Conservation (phyloP, 345 rosid genomes). For the Citrus reticulata region DNA sequence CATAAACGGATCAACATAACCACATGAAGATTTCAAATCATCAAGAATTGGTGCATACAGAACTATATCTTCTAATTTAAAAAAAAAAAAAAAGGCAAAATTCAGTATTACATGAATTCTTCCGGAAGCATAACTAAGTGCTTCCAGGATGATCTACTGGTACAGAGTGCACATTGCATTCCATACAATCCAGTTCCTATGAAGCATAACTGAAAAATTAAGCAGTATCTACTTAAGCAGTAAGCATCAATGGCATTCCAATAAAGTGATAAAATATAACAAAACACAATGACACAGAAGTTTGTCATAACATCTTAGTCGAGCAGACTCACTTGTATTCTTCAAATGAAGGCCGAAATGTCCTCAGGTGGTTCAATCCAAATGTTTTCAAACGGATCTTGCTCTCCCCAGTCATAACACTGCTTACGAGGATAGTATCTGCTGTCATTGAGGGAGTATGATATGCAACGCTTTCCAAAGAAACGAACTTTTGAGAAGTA, state of each 20-base stretch:
- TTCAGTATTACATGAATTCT: constrained; percentile 3
- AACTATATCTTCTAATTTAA: not conserved
- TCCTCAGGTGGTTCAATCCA: constrained; percentile 64
- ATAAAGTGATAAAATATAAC: not conserved
- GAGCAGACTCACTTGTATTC: constrained; percentile 11
- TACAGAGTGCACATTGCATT: not conserved
- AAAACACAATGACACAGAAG: not conserved
- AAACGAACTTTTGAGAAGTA: constrained; percentile 70
- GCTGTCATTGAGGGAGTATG: constrained; percentile 42
- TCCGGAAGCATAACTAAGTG: not conserved
- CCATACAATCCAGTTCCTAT: not conserved
- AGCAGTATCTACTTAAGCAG: constrained; percentile 8
- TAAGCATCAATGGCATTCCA: constrained; percentile 7
- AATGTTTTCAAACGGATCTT: constrained; percentile 50
- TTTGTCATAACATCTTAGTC: not conserved
- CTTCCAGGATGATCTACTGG: constrained; percentile 3
- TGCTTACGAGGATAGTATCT: constrained; percentile 65
- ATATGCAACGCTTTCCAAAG: constrained; percentile 65
- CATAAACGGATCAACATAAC: not conserved
- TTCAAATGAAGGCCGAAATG: constrained; percentile 31
- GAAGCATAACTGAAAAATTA: not conserved
- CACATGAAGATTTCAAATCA: not conserved
- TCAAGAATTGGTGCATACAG: not conserved
- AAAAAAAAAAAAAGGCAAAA: not conserved
- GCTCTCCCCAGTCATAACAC: constrained; percentile 62